A percentile compares a stretch with the other conserved stretches of the same genome.
Evolutionary conservation across 23 red algal genomes (phyloP).

Genomic region (Gracilariopsis chorda): DNA sequence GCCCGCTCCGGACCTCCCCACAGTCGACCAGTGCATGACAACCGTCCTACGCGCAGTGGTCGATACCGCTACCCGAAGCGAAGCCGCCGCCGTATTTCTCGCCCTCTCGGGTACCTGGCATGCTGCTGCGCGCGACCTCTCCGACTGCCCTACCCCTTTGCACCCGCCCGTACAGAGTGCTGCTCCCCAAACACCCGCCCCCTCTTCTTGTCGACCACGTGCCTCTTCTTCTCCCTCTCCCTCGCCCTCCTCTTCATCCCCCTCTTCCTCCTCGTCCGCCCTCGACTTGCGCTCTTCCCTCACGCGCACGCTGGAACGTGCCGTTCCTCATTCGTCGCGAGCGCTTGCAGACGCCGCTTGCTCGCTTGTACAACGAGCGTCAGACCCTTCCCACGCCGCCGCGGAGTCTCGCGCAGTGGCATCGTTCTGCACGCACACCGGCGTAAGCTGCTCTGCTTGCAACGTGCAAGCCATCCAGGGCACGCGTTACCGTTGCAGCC

Average conservation of each 20-base stretch:
- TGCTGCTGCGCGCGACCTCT: neutral
- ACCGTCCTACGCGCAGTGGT: slow-evolving; percentile 10
- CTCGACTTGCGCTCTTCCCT: neutral
- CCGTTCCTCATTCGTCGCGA: neutral
- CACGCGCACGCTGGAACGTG: neutral
- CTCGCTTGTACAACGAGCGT: neutral
- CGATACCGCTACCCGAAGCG: neutral
- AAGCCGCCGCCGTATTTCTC: slow-evolving; percentile 19
- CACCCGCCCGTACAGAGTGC: too few relatives aligned
- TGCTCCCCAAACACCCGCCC: neutral
- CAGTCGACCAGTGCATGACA: neutral
- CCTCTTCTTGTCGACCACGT: neutral
- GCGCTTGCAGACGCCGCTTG: neutral
- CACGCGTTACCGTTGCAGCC: neutral
- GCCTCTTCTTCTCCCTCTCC: neutral
- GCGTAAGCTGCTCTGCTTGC: neutral
- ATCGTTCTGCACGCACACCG: neutral
- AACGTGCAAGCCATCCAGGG: neutral
- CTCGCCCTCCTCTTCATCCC: neutral
- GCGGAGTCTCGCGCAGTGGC: neutral
- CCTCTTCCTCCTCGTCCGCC: neutral
- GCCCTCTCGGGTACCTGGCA: slow-evolving; percentile 10
- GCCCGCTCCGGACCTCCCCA: neutral
- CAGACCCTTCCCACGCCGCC: neutral
- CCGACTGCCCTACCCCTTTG: neutral